Evolutionary conservation across 228 moss, liverwort and hornwort genomes (phyloP), one percentile per base, ranked within the genome.

Genomic region (Sphagnum fallax): DNA sequence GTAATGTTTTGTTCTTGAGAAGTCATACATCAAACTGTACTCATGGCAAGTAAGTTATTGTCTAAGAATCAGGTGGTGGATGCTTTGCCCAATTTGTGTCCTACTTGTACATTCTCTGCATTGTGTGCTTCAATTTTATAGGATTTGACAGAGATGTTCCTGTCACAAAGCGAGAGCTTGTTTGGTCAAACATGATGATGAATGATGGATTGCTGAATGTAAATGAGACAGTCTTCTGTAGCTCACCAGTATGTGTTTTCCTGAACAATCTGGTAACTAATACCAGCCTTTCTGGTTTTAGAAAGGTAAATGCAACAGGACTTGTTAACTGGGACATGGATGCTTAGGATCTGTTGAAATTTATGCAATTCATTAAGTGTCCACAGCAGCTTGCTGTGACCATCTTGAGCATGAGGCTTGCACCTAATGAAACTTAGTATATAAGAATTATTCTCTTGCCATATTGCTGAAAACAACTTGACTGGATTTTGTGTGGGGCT

Each of bases 21-120:
- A 73, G 67, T 70, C 68, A n/a, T 51, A 74, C 67, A 61, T 13
- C 69, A 60, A 65, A 67, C 67, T 80, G 69, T 76, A 67, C 12
- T 69, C 78, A 50, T 77, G 71, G 71, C 79, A 76, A 79, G 55
- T 61, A 51, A 64, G 48, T 16, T 62, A 72, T 57, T 75, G 61
- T 48, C 18, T 64, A 66, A 65, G 32, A 12, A 52, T 16, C 52
- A 61, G 13, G 8, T 60, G 49, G 18, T 47, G 47, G 11, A 32
- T 32, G 32, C 32, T 32, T 32, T 32, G 32, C 2, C 32, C 32
- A 32, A 32, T 32, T 32, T 32, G 32, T 32, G 32, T 32, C 32
- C 32, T 2, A 32, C 32, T 32, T 32, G 32, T 32, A 32, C 32
- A 32, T 9, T 52, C 52, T 32, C 62, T 12, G 52, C 48, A 60